phyloP scores from a whole-genome alignment of 441 rosid species.

The Raphanus hybrid region DNA sequence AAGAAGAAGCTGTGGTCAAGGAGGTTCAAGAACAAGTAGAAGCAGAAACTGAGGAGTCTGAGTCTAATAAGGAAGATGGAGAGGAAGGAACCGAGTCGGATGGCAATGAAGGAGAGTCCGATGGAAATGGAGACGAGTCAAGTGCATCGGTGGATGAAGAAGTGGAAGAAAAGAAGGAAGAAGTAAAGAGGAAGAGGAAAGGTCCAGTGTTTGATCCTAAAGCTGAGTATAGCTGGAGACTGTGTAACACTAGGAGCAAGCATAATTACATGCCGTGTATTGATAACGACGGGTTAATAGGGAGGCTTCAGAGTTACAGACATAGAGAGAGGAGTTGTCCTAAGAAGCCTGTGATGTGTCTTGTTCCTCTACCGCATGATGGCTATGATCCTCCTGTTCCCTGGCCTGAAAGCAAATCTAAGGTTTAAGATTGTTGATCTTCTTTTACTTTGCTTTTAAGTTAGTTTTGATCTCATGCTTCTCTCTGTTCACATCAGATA shows the following conservation, averaged over 20 bases:
- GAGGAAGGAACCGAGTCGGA: conserved; percentile 48
- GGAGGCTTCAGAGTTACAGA: conserved; percentile 72
- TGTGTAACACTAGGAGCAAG: conserved; percentile 89
- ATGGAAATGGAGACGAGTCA: conserved; percentile 43
- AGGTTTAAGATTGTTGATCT: conserved; percentile 49
- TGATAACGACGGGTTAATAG: conserved; percentile 68
- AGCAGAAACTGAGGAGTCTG: conserved; percentile 51
- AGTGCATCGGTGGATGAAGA: conserved; percentile 52
- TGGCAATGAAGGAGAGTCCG: conserved; percentile 62
- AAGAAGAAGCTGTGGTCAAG: conserved; percentile 41
- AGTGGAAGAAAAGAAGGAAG: conserved; percentile 57
- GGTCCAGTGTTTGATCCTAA: conserved; percentile 93
- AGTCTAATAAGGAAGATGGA: conserved; percentile 51
- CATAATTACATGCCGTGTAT: conserved; percentile 97
- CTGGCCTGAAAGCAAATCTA: conserved; percentile 88
- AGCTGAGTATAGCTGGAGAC: conserved; percentile 80
- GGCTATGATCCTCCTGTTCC: conserved; percentile 72
- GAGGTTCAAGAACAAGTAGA: conserved; percentile 45
- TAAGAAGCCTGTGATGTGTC: conserved; percentile 72
- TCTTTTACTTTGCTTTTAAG: conserved; percentile 26
- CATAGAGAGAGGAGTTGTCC: conserved; percentile 96
- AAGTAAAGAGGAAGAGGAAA: conserved; percentile 64
- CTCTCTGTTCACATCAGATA: conserved; percentile 56
- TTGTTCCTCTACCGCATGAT: conserved; percentile 86
- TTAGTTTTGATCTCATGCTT: conserved; percentile 31